A percentile compares a stretch with the other conserved stretches of the same genome.
Conservation (phyloP, 2,329 filamentous ascomycete genomes). For the Aspergillus nomiae region DNA sequence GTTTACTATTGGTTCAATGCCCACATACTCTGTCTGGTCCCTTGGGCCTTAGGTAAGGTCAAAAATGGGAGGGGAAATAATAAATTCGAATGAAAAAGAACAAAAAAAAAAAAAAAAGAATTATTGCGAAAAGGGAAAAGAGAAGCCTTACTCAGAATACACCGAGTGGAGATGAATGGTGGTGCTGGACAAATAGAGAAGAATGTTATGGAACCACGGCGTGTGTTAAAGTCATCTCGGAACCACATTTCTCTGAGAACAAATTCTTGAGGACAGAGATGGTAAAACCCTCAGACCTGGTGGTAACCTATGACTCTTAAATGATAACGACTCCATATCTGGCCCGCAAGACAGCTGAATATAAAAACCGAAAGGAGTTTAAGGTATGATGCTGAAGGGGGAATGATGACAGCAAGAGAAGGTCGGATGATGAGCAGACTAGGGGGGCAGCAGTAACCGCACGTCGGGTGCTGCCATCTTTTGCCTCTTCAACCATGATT, state of each 20-base stretch:
- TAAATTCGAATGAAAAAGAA: conserved; percentile 1
- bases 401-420: conserved; percentile 1
- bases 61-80: neutral
- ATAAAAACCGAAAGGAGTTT: neutral
- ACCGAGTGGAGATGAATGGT: conserved; percentile 14
- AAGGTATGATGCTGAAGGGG: neutral
- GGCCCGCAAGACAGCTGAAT: neutral
- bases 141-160: conserved; percentile 10
- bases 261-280: conserved; percentile 1
- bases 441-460: neutral
- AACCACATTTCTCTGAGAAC: conserved; percentile 15
- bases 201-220: conserved; percentile 15
- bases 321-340: neutral
- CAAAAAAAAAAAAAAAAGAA: neutral
- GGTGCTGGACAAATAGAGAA: conserved; percentile 16
- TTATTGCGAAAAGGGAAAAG: conserved; percentile 3
- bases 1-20: neutral
- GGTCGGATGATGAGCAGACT: conserved; percentile 4
- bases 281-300: neutral
- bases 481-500: neutral
- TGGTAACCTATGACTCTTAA: neutral
- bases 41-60: conserved; percentile 2
- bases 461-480: neutral
- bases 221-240: conserved; percentile 13
- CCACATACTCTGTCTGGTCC: neutral